Evolutionary conservation across 495 filamentous ascomycete species (phyloP), one percentile per base, ranked within the genome.

Genomic region (Chaetomium tenue): DNA sequence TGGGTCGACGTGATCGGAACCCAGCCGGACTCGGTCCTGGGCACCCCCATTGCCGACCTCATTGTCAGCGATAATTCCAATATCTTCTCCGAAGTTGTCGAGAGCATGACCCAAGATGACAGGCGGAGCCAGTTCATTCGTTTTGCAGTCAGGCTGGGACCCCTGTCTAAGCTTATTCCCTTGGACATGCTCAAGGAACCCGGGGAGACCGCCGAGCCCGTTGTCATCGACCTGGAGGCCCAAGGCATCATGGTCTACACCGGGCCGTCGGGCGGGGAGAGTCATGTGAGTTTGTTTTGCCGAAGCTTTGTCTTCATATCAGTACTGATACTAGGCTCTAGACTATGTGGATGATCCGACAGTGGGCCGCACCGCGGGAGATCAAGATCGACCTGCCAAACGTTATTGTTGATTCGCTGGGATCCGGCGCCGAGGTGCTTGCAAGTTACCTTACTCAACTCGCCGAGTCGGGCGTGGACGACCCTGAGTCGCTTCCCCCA

Each of bases 271-370:
- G 91, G 92, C 58, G 89, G 88, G 52, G 88, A 91, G 66, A 94
- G 91, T 69, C 93, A 98, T 81, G 93, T 96, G 83, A 77, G 92
- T 83, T 42, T 51, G 50, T 16, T 63, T 16, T 33, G 5, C 13
- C 2, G 16, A 13, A 11, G 20, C 0, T 42, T 28, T 6, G 30
- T 12, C 16, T 15, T 52, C 50, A 52, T 52, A 28, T 54, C 57
- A 5, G 23, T 40, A 25, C 63, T 64, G 28, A 44, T 37, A 18
- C 48, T 18, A 25, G 22, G 22, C 66, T 47, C 46, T 69, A 97
- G 93, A 96, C 93, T 44, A 98, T 98, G 94, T 98, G 94, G 94
- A 98, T 98, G 91, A 84, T 98, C 61, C 89, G 93, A 69, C 95
- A 92, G n/a, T 92, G 91, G 75, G 86, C 91, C 39, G 82, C 92